Evolutionary conservation across 306 rosid species (phyloP).

Genomic region (Morella rubra): DNA sequence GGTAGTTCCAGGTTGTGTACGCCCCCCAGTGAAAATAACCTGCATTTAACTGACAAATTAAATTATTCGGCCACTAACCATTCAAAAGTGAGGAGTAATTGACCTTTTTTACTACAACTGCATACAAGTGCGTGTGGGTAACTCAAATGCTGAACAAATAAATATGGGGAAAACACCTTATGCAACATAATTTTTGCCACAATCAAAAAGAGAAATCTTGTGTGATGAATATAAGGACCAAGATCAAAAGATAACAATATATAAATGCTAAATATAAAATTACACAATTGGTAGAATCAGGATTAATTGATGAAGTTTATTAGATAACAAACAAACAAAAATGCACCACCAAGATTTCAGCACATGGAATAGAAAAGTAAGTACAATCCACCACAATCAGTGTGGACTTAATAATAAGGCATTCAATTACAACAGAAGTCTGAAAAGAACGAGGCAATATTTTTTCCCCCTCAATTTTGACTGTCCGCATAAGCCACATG

Average conservation of each 20-base stretch:
- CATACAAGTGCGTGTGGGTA: neutral
- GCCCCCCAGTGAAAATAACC: conserved; percentile 99
- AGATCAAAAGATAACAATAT: neutral
- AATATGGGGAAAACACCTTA: neutral
- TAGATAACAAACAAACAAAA: neutral
- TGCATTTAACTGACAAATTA: conserved; percentile 23
- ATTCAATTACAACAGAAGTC: no score
- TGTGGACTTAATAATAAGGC: neutral
- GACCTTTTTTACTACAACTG: no score
- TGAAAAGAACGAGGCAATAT: neutral
- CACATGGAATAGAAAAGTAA: neutral
- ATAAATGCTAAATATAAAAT: no score
- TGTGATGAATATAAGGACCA: neutral
- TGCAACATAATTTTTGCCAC: neutral
- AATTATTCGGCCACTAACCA: neutral
- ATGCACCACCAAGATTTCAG: neutral
- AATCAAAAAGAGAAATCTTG: neutral
- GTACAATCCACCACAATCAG: neutral
- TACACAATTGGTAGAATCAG: neutral
- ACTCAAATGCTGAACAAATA: neutral
- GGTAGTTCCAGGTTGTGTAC: conserved; percentile 99
- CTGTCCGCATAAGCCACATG: neutral
- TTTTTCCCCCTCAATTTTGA: neutral
- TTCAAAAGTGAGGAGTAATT: neutral
- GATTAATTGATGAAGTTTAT: neutral